These are phyloP conservation scores for Quercus glauca DNA, from an alignment of 306 rosid genomes.

Conservation along the genomic window DNA sequence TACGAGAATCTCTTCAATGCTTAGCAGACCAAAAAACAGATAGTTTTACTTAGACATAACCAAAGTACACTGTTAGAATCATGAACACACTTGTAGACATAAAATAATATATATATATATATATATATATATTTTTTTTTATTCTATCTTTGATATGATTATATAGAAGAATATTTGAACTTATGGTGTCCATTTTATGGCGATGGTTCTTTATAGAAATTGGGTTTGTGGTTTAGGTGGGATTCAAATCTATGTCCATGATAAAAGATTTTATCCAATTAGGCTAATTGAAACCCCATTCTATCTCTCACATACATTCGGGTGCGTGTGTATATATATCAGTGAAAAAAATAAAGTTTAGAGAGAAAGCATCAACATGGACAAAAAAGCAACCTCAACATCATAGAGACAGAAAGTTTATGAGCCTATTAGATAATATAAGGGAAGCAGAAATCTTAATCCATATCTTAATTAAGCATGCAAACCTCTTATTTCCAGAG, in stretches of 20 bases:
- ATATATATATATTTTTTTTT: too few relatives aligned
- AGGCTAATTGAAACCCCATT: neutral
- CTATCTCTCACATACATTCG: neutral
- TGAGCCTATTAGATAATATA: neutral
- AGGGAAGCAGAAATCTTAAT: neutral
- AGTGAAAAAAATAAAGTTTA: neutral
- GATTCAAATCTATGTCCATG: too few relatives aligned
- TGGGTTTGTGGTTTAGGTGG: too few relatives aligned
- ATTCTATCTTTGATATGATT: neutral
- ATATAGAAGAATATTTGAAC: too few relatives aligned
- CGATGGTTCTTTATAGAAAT: too few relatives aligned
- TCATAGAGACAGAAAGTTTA: neutral
- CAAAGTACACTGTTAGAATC: neutral
- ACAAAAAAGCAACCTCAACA: too few relatives aligned
- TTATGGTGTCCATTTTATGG: too few relatives aligned
- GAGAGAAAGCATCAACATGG: neutral
- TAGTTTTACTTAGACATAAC: neutral
- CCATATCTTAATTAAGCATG: neutral
- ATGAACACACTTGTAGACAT: neutral
- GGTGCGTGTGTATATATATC: neutral
- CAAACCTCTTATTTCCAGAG: slow-evolving; percentile 49
- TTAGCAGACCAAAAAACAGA: slow-evolving; percentile 10
- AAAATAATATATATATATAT: neutral
- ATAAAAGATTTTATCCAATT: too few relatives aligned
- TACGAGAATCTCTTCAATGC: slow-evolving; percentile 58